These are phyloP conservation scores for Euphrasia confusa DNA, from an alignment of 257 asterid genomes.

Conservation along the genomic window DNA sequence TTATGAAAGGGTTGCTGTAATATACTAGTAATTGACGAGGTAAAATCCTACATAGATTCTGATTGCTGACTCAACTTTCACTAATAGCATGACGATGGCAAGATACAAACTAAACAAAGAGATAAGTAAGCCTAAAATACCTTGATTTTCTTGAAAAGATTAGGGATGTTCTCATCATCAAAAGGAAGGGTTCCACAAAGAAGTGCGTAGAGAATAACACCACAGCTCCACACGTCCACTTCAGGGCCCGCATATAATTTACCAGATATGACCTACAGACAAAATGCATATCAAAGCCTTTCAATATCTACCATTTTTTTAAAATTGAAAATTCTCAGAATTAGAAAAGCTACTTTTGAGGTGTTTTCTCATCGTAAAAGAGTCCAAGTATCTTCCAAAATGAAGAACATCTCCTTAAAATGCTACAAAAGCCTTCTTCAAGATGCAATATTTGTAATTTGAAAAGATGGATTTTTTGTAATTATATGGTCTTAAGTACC, in stretches of 20 bases:
- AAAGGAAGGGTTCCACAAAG: constrained; percentile 99
- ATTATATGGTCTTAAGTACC: constrained; percentile 36
- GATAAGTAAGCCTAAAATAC: constrained; percentile 27
- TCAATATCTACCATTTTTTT: constrained; percentile 1
- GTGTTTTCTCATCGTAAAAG: not conserved
- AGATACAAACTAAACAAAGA: not conserved
- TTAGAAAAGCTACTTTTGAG: not conserved
- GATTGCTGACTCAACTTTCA: too few relatives aligned
- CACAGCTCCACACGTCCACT: constrained; percentile 99
- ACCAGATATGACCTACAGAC: constrained; percentile 85
- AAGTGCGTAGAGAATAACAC: constrained; percentile 95
- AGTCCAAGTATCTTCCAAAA: not conserved
- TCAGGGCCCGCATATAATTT: constrained; percentile 96
- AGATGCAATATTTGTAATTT: not conserved
- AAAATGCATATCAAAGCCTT: constrained; percentile 19
- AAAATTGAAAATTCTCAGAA: not conserved
- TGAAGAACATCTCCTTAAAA: not conserved
- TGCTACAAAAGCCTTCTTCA: not conserved
- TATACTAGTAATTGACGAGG: too few relatives aligned
- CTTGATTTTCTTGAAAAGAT: constrained; percentile 95
- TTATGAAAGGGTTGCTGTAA: too few relatives aligned
- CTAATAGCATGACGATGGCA: not conserved
- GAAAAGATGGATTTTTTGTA: not conserved
- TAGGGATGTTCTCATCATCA: constrained; percentile 95
- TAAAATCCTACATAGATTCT: too few relatives aligned